Percentiles rank a stretch among this genome's conserved stretches.
phyloP scores from a whole-genome alignment of 78 protist genomes.

The Chrysochromulina tobinii region DNA sequence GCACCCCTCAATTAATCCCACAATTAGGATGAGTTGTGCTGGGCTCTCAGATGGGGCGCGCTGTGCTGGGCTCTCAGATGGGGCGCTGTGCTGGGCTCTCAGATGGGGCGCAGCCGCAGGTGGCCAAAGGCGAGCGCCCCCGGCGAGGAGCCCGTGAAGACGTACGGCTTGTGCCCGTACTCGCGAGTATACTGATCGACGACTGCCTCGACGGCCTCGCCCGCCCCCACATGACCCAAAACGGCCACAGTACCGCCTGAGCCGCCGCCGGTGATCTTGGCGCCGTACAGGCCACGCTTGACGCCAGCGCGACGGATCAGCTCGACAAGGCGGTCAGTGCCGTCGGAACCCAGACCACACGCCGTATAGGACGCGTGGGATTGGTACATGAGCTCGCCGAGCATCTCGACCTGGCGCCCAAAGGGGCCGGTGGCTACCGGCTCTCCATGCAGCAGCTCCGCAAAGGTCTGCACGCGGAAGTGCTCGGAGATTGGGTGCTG shows the following conservation, averaged over 20 bases:
- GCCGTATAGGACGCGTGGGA: not conserved
- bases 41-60: too few relatives aligned
- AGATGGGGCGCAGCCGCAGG: not conserved
- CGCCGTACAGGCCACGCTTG: not conserved
- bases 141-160: not conserved
- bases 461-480: not conserved
- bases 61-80: too few relatives aligned
- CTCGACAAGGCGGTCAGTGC: not conserved
- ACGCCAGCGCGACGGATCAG: too few relatives aligned
- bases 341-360: not conserved
- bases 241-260: constrained; percentile 1
- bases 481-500: not conserved
- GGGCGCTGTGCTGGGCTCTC: too few relatives aligned
- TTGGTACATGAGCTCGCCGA: not conserved
- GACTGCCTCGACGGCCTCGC: not conserved
- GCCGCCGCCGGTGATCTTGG: constrained; percentile 32
- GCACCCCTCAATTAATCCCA: too few relatives aligned
- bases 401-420: not conserved
- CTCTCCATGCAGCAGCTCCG: not conserved
- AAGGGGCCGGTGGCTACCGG: not conserved
- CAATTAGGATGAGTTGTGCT: too few relatives aligned
- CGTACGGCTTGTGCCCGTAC: not conserved
- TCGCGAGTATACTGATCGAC: not conserved
- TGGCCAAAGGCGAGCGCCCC: constrained; percentile 2
- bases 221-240: not conserved